These are phyloP conservation scores for Cyberlindnera mrakii DNA, from an alignment of 805 yeast species.

Conservation along the genomic window DNA sequence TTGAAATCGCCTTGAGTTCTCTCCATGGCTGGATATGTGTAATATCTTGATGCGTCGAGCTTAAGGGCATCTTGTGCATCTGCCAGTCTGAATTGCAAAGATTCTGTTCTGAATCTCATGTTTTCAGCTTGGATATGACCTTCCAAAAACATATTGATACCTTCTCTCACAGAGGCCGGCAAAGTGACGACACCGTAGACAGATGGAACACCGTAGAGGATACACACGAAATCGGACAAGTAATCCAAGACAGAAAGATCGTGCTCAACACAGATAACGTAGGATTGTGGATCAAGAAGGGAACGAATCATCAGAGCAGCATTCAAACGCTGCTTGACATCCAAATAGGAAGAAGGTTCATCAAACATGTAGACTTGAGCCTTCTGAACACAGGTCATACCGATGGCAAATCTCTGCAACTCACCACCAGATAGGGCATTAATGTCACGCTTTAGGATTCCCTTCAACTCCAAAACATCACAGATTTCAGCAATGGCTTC, in stretches of 20 bases:
- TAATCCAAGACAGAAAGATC: conserved; percentile 97
- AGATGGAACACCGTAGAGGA: conserved; percentile 95
- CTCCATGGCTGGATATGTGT: conserved; percentile 71
- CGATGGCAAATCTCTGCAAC: conserved; percentile 96
- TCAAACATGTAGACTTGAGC: conserved; percentile 99
- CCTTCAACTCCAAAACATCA: conserved; percentile 64
- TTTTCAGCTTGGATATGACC: conserved; percentile 98
- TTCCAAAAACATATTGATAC: conserved; percentile 96
- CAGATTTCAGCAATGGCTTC: conserved; percentile 61
- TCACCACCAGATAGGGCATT: conserved; percentile 95
- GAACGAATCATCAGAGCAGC: conserved; percentile 95
- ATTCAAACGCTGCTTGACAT: conserved; percentile 96
- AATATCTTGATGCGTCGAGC: conserved; percentile 73
- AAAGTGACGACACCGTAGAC: conserved; percentile 98
- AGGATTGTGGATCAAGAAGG: conserved; percentile 64
- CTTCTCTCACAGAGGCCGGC: conserved; percentile 97
- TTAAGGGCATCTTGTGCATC: conserved; percentile 80
- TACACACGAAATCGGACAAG: conserved; percentile 94
- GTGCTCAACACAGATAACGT: conserved; percentile 97
- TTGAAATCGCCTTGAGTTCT: conserved; percentile 97
- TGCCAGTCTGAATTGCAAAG: conserved; percentile 85
- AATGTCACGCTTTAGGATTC: conserved; percentile 82
- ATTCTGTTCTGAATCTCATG: conserved; percentile 93
- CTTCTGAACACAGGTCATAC: conserved; percentile 90
- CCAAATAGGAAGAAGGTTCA: conserved; percentile 97